Conservation (phyloP, 2,329 filamentous ascomycete genomes). For the Rhytidhysteron rufulum region DNA sequence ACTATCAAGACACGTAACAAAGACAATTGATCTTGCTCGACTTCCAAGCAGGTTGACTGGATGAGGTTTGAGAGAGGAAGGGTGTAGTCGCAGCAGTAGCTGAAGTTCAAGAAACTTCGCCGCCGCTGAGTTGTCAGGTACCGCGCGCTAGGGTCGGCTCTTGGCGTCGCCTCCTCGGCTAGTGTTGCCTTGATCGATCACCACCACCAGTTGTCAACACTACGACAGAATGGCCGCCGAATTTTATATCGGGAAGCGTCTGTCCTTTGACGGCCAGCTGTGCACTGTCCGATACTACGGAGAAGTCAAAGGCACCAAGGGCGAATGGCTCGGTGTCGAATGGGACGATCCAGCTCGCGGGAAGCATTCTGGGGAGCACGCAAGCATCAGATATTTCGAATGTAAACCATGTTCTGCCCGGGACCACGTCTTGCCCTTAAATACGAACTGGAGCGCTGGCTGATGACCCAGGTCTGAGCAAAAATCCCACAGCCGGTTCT, state of each 20-base stretch:
- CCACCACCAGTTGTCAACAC: background rate
- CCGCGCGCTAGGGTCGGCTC: background rate
- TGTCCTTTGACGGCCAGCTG: constrained; percentile 71
- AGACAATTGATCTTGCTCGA: no score
- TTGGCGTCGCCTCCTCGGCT: background rate
- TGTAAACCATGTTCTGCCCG: constrained; percentile 53
- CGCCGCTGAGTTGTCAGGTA: background rate
- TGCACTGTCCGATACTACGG: constrained; percentile 88
- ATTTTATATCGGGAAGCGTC: constrained; percentile 63
- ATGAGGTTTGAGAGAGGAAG: no score
- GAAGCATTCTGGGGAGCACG: constrained; percentile 85
- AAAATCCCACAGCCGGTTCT: constrained; percentile 69
- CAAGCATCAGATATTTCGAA: constrained; percentile 74
- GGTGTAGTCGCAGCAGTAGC: no score
- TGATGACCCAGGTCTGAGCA: constrained; percentile 56
- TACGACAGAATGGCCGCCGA: constrained; percentile 24
- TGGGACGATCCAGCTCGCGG: constrained; percentile 87
- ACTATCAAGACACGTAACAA: no score
- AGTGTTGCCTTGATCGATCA: background rate
- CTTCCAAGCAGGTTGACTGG: no score
- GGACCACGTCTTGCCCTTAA: background rate
- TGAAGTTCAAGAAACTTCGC: no score
- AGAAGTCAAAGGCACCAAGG: constrained; percentile 68
- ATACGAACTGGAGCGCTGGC: background rate
- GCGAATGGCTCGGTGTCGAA: constrained; percentile 89